These are phyloP conservation scores for Aspergillus cavernicola DNA, from an alignment of 495 filamentous ascomycete genomes.

Conservation along the genomic window DNA sequence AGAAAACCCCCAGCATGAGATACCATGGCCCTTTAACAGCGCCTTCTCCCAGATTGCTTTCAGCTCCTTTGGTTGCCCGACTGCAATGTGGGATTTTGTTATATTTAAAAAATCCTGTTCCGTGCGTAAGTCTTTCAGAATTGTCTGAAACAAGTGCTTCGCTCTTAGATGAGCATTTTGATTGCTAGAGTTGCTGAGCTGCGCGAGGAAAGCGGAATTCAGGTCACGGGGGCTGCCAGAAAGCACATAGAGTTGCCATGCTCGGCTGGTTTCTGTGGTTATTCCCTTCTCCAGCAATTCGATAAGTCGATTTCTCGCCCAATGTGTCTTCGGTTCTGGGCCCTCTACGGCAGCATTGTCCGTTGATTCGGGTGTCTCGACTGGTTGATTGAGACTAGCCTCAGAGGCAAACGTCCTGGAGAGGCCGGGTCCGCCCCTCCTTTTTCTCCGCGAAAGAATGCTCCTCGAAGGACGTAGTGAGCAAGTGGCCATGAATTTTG, in stretches of 20 bases:
- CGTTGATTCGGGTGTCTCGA: not conserved
- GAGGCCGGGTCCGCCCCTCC: conserved; percentile 17
- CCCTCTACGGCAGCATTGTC: not conserved
- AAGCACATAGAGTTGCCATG: conserved; percentile 34
- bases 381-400: conserved; percentile 9
- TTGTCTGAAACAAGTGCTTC: conserved; percentile 39
- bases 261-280: conserved; percentile 25
- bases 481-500: conserved; percentile 21
- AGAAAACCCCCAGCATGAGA: conserved; percentile 20
- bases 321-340: not conserved
- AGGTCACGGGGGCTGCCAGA: conserved; percentile 26
- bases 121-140: conserved; percentile 27
- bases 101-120: conserved; percentile 37
- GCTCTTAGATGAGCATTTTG: conserved; percentile 33
- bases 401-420: conserved; percentile 30
- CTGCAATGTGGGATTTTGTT: conserved; percentile 23
- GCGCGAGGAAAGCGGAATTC: conserved; percentile 33
- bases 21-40: conserved; percentile 19
- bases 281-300: conserved; percentile 18
- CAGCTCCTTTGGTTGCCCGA: conserved; percentile 19
- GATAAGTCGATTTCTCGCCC: conserved; percentile 17
- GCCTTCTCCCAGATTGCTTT: conserved; percentile 29
- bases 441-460: conserved; percentile 30
- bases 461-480: conserved; percentile 24
- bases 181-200: conserved; percentile 33